Base-by-base conservation (phyloP, 2,329 filamentous ascomycete species). In the Coleophoma eucalyptorum region DNA sequence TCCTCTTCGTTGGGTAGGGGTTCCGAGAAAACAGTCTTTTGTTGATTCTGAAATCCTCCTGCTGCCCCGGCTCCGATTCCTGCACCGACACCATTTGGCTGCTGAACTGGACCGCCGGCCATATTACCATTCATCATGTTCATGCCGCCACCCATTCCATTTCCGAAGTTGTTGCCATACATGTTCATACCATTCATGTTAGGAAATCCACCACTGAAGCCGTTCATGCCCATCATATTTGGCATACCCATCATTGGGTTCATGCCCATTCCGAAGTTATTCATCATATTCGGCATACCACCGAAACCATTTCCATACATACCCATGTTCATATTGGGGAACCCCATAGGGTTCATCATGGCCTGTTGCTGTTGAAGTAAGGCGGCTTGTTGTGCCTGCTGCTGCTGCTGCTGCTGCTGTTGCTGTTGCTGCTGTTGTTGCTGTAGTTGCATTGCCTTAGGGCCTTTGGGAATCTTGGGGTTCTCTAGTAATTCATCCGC, bases 401-500 rank as follows among this genome's bases (percentile, higher is more conserved):
- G 53, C 62, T 66, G 55, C 45, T 65, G 66, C 49, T 68, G 71
- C 62, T 74, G 74, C 62, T 66, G 69, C 26, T 56, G 49, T 55
- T 59, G 55, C 7, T 60, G 53, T 50, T 19, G 19, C 34, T 46
- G 63, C 46, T 68, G 71, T 61, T 74, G 74, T 63, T 67, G 70
- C 13, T 57, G 69, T 58, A 72, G 77, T 59, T 79, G 80, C 83
- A 84, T 87, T 35, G 79, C 82, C 65, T 83, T 83, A 2, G 83
- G 83, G 0, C 76, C 83, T 60, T 85, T 86, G 43, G 83, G 80
- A 38, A 85, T 80, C 63, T 80, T 81, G 38, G 80, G 79, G 58
- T 86, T 84, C 59, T 84, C 81, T 6, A 79, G 71, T 32, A 77
- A 77, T 48, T 91, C 86, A 34, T 93, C 90, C 13, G 91, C 90